phyloP scores from a whole-genome alignment of 805 yeast genomes.

The Saccharomyces paradoxus region DNA sequence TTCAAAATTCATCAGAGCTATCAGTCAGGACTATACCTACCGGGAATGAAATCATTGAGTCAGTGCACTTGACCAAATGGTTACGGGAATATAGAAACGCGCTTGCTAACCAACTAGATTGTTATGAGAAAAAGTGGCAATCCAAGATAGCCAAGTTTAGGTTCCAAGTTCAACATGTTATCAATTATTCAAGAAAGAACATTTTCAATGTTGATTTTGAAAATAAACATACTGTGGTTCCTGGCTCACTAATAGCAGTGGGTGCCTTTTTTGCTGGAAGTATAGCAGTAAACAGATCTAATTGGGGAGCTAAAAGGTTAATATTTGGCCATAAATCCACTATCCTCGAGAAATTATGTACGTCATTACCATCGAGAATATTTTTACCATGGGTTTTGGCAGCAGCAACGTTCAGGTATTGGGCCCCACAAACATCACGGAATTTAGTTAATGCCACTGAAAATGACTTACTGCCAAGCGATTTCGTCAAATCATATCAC shows the following conservation, averaged over 20 bases:
- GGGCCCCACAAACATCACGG: constrained; percentile 22
- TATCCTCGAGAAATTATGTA: constrained; percentile 10
- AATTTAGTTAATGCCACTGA: constrained; percentile 11
- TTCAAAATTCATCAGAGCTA: constrained; percentile 5
- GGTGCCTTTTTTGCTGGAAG: constrained; percentile 26
- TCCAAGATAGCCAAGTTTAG: constrained; percentile 4
- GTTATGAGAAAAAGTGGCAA: constrained; percentile 2
- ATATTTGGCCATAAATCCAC: constrained; percentile 8
- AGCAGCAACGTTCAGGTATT: constrained; percentile 13
- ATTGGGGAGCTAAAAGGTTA: constrained; percentile 18
- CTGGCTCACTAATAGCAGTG: constrained; percentile 20
- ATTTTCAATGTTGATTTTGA: constrained; percentile 21
- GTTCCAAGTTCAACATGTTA: background rate
- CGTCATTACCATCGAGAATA: constrained; percentile 22
- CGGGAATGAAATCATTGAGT: constrained; percentile 13
- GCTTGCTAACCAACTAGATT: constrained; percentile 6
- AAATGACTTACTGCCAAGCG: constrained; percentile 15
- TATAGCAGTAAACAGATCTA: constrained; percentile 19
- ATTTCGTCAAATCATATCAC: constrained; percentile 8
- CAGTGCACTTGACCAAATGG: constrained; percentile 7
- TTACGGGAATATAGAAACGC: constrained; percentile 9
- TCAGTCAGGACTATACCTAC: background rate
- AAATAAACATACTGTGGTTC: constrained; percentile 17
- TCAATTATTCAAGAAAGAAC: constrained; percentile 10
- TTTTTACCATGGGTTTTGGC: constrained; percentile 18